Evolutionary conservation across 2,329 filamentous ascomycete genomes (phyloP).

Genomic region (Dactylonectria estremocensis): DNA sequence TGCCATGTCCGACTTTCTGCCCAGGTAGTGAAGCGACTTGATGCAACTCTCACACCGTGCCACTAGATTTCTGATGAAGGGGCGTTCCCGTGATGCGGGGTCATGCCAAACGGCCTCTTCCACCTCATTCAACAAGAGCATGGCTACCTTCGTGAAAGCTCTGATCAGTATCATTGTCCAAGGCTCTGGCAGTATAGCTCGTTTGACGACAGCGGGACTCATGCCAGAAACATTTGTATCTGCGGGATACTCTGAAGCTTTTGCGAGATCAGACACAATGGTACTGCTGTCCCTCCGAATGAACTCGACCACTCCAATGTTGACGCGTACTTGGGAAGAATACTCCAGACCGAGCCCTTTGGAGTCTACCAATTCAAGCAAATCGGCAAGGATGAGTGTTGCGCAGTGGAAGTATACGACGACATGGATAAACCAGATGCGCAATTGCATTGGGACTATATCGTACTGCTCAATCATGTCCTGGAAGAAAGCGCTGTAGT

Average conservation of each 20-base stretch:
- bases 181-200: conserved; percentile 71
- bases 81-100: conserved; percentile 36
- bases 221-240: conserved; percentile 36
- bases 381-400: conserved; percentile 68
- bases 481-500: conserved; percentile 66
- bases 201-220: conserved; percentile 66
- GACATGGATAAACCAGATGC: conserved; percentile 73
- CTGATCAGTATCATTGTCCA: conserved; percentile 71
- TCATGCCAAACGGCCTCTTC: conserved; percentile 48
- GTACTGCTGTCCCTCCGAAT: conserved; percentile 62
- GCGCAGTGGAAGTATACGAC: conserved; percentile 72
- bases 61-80: conserved; percentile 46
- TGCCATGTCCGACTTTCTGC: conserved; percentile 68
- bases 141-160: conserved; percentile 64
- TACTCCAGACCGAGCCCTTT: conserved; percentile 47
- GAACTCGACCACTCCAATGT: conserved; percentile 52
- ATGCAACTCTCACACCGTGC: conserved; percentile 64
- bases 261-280: conserved; percentile 64
- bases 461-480: conserved; percentile 67
- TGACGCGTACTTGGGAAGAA: conserved; percentile 45
- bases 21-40: conserved; percentile 68
- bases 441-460: conserved; percentile 65
- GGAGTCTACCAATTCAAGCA: conserved; percentile 66
- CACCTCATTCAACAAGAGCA: conserved; percentile 54
- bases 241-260: conserved; percentile 57